Conservation (phyloP, 1,284 basidiomycete genomes). For the Pyrrhoderma noxium region DNA sequence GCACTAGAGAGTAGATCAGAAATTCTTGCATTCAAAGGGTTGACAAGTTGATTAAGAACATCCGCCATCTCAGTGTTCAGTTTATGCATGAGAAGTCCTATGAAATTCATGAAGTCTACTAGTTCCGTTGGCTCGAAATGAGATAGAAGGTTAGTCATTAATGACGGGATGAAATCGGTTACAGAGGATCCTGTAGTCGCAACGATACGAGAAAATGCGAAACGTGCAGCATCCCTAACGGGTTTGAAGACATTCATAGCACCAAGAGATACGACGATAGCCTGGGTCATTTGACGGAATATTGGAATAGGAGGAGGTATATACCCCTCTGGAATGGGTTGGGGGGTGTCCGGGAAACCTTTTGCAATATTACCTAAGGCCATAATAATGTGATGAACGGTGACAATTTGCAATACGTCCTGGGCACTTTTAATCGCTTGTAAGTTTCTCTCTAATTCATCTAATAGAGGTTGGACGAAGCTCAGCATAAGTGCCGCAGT, state of each 20-base stretch:
- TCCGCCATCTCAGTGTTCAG: constrained; percentile 80
- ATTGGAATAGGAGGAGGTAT: constrained; percentile 74
- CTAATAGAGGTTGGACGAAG: constrained; percentile 76
- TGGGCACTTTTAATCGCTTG: constrained; percentile 51
- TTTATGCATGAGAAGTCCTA: constrained; percentile 85
- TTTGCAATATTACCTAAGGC: constrained; percentile 93
- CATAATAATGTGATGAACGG: constrained; percentile 94
- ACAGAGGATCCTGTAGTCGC: constrained; percentile 83
- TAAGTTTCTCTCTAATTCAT: constrained; percentile 66
- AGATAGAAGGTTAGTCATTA: constrained; percentile 85
- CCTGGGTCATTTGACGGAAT: constrained; percentile 85
- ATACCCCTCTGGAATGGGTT: constrained; percentile 55
- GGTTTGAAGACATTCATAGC: constrained; percentile 84
- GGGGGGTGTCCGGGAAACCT: constrained; percentile 89
- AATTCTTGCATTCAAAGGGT: constrained; percentile 82
- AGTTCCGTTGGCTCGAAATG: constrained; percentile 92
- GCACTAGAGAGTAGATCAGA: constrained; percentile 77
- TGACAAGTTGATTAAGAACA: constrained; percentile 87
- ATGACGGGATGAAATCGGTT: constrained; percentile 71
- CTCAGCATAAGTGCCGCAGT: constrained; percentile 70
- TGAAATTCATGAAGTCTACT: constrained; percentile 93
- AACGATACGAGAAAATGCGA: constrained; percentile 91
- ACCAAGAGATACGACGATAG: constrained; percentile 82
- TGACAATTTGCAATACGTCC: constrained; percentile 72
- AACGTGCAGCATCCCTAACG: constrained; percentile 92